Base-by-base conservation (phyloP, 176 grass and related monocot species). In the Bonia amplexicaulis region DNA sequence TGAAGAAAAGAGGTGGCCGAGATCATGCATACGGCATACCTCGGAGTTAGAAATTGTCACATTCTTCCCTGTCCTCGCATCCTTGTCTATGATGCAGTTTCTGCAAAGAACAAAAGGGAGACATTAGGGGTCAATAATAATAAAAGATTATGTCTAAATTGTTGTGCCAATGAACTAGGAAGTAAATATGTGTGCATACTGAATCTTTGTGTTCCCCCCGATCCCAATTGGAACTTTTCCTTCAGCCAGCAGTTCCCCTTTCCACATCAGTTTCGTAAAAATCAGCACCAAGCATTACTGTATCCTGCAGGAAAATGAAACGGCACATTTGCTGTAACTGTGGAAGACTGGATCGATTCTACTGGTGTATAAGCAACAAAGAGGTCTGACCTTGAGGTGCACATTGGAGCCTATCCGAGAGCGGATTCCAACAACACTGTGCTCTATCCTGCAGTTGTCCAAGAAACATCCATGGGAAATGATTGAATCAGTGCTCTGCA, bases 401-500 rank as follows among this genome's bases (percentile, higher is more conserved):
- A 96, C 90, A 76, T 94, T 94, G 83, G 88, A 64, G 60, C 90
- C 81, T 83, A 96, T 88, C 33, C 82, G 71, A 86, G 93, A 99
- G 63, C 90, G 96, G 54, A 99, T 52, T 76, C 93, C 96, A 76
- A 92, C 78, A 23, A 99, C 86, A 72, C 90, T 96, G 53, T 96
- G 93, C 60, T 92, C 86, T 86, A 96, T 84, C 6, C 80, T 86
- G 70, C 91, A 91, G 85, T 89, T 86, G 61, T 95, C 74, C 74
- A 99, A 88, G 77, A 99, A 94, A 84, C 90, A 96, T 59, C 93
- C 96, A 29, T 99, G 96, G 68, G 93, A 99, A 81, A 96, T 87
- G 74, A 99, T 96, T 27, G 93, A 94, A 87, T 96, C 91, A 40
- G 71, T 80, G 71, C 96, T 93, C 93, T 99, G 73, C 73, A 90